A percentile compares a stretch with the other conserved stretches of the same genome.
phyloP scores from a whole-genome alignment of 2,329 filamentous ascomycete species.

The Colletotrichum eremochloae region DNA sequence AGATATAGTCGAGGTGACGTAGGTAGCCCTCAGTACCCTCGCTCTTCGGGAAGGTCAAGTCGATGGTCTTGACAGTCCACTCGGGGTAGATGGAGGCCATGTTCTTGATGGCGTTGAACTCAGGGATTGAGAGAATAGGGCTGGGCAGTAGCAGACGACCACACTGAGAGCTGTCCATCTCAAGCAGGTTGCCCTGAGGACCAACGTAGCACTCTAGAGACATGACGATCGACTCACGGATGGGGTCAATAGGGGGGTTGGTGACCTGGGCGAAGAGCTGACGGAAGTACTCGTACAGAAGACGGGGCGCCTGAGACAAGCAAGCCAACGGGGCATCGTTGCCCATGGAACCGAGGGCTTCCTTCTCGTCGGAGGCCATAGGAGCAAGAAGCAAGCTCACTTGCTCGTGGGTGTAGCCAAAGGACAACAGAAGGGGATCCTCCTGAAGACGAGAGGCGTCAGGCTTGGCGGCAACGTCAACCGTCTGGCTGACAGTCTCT shows the following conservation, averaged over 20 bases:
- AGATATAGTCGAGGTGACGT: constrained; percentile 89
- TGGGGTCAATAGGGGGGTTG: constrained; percentile 97
- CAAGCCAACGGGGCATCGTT: constrained; percentile 96
- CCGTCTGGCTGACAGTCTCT: constrained; percentile 67
- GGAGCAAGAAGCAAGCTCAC: constrained; percentile 91
- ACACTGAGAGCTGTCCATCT: constrained; percentile 93
- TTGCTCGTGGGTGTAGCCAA: constrained; percentile 96
- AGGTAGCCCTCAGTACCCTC: constrained; percentile 88
- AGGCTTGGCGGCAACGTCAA: constrained; percentile 76
- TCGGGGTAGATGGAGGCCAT: constrained; percentile 78
- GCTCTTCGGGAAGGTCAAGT: constrained; percentile 91
- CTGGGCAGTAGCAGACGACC: constrained; percentile 87
- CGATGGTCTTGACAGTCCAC: constrained; percentile 92
- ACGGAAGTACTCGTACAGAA: constrained; percentile 96
- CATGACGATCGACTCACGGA: constrained; percentile 98
- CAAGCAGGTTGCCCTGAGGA: constrained; percentile 92
- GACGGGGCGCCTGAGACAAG: constrained; percentile 87
- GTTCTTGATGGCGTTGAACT: constrained; percentile 89
- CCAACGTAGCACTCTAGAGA: constrained; percentile 96
- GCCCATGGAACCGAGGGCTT: constrained; percentile 96
- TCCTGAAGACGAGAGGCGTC: constrained; percentile 82
- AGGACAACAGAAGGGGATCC: constrained; percentile 86
- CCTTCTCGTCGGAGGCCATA: constrained; percentile 98
- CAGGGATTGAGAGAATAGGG: constrained; percentile 88
- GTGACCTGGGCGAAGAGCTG: constrained; percentile 98